These are phyloP conservation scores for Triangularia verruculosa DNA, from an alignment of 2,329 filamentous ascomycete species.

Conservation along the genomic window DNA sequence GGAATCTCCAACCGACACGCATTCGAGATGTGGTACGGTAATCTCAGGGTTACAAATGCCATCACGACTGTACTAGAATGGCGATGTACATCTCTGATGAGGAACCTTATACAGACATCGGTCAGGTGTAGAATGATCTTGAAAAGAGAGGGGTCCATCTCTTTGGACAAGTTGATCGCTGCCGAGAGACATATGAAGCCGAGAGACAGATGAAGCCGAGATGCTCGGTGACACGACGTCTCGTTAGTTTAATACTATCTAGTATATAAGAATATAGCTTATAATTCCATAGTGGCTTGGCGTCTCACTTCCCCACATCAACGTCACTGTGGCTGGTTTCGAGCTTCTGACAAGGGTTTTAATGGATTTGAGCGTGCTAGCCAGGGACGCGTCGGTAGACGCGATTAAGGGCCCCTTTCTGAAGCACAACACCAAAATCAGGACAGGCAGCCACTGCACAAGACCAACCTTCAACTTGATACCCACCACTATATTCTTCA, in stretches of 20 bases:
- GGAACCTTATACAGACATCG: too few relatives aligned
- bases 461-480: not conserved
- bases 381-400: conserved; percentile 3
- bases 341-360: conserved; percentile 10
- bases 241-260: not conserved
- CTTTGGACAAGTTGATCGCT: too few relatives aligned
- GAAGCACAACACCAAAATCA: not conserved
- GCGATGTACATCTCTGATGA: too few relatives aligned
- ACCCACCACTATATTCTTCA: not conserved
- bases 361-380: conserved; percentile 11
- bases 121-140: too few relatives aligned
- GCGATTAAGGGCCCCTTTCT: conserved; percentile 2
- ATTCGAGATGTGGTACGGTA: too few relatives aligned
- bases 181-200: not conserved
- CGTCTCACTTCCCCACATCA: not conserved
- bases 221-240: not conserved
- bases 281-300: not conserved
- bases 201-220: not conserved
- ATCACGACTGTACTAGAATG: too few relatives aligned
- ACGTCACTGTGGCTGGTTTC: not conserved
- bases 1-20: too few relatives aligned
- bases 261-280: not conserved
- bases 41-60: too few relatives aligned
- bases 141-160: too few relatives aligned
- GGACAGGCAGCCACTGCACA: not conserved